These are phyloP conservation scores for Albugo candida DNA, from an alignment of 352 stramenopile species.

Conservation along the genomic window DNA sequence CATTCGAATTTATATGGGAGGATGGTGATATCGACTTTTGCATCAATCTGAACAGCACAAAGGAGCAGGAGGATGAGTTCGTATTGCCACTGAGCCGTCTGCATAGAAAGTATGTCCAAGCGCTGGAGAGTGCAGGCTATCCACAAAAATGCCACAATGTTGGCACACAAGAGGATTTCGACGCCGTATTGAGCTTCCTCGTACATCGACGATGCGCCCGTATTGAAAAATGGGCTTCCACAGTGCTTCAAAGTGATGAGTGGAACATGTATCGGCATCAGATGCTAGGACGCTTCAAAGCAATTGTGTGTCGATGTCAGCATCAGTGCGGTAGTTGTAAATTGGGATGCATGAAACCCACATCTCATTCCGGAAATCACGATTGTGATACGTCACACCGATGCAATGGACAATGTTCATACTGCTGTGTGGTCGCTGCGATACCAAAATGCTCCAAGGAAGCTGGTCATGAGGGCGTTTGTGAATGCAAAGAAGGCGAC, in stretches of 20 bases:
- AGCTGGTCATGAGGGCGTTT: constrained; percentile 40
- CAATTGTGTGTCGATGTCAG: constrained; percentile 34
- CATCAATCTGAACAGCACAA: constrained; percentile 6
- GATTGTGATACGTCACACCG: constrained; percentile 30
- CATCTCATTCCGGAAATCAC: constrained; percentile 18
- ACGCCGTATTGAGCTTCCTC: constrained; percentile 32
- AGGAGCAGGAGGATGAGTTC: constrained; percentile 8
- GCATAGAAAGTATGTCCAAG: constrained; percentile 14
- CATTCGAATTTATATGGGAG: constrained; percentile 19
- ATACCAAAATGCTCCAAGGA: constrained; percentile 24
- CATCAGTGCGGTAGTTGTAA: constrained; percentile 26
- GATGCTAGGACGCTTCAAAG: constrained; percentile 20
- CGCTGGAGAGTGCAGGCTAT: constrained; percentile 1
- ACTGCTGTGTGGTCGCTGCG: constrained; percentile 18
- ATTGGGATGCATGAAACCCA: constrained; percentile 42
- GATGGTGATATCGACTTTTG: constrained; percentile 27
- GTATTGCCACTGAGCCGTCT: constrained; percentile 11
- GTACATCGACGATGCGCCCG: constrained; percentile 32
- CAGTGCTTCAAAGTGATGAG: constrained; percentile 20
- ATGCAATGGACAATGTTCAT: constrained; percentile 24
- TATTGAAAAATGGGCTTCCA: constrained; percentile 20
- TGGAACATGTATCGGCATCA: constrained; percentile 31
- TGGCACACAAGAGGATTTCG: constrained; percentile 21
- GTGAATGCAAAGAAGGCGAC: constrained; percentile 33
- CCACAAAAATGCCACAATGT: constrained; percentile 7